A percentile compares a stretch with the other conserved stretches of the same genome.
These are phyloP conservation scores for Agaricus blazei DNA, from an alignment of 768 basidiomycete species.

Conservation along the genomic window DNA sequence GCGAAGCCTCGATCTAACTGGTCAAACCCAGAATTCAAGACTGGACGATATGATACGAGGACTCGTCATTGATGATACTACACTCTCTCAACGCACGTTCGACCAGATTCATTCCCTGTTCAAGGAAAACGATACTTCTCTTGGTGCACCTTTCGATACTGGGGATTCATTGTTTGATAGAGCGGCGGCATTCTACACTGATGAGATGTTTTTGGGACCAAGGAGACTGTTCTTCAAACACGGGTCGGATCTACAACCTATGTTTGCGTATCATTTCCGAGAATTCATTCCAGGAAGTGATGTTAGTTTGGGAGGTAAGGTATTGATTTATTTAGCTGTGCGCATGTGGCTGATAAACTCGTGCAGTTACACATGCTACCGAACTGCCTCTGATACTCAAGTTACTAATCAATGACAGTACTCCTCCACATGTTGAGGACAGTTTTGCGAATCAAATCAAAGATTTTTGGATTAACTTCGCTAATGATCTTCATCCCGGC, in stretches of 20 bases:
- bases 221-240: conserved; percentile 45
- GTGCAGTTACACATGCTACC: conserved; percentile 42
- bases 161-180: conserved; percentile 58
- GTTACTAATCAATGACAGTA: conserved; percentile 25
- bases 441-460: conserved; percentile 43
- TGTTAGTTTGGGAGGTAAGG: conserved; percentile 40
- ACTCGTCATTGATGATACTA: conserved; percentile 49
- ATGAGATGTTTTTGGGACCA: conserved; percentile 49
- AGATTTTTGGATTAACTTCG: conserved; percentile 53
- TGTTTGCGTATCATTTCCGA: conserved; percentile 50
- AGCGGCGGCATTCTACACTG: conserved; percentile 52
- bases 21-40: conserved; percentile 33
- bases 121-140: conserved; percentile 41
- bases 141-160: conserved; percentile 50
- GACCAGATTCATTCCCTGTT: conserved; percentile 33
- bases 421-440: conserved; percentile 29
- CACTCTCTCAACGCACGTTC: conserved; percentile 35
- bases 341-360: neutral
- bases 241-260: conserved; percentile 40
- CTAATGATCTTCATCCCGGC: conserved; percentile 52
- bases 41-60: conserved; percentile 44
- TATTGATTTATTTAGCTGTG: neutral
- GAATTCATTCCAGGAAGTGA: conserved; percentile 56
- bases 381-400: conserved; percentile 48
- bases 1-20: conserved; percentile 30